Base-by-base conservation (phyloP, 2,329 filamentous ascomycete species). In the Didymella lethalis region DNA sequence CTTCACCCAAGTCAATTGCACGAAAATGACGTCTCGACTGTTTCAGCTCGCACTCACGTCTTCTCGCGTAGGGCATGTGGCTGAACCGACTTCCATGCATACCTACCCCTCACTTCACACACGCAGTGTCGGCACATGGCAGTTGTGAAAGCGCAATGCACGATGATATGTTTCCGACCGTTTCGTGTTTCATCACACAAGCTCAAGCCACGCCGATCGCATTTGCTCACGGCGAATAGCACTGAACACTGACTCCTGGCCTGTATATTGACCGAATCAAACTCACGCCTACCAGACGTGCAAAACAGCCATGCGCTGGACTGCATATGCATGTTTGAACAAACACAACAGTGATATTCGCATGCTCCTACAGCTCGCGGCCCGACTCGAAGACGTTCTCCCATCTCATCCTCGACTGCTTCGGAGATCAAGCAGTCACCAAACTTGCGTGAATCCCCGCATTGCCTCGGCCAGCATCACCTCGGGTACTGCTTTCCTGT, bases 161-260 rank as follows among this genome's bases (percentile, higher is more conserved):
- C 36, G 36, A 18, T 57, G 31, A 18, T 48, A 44, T 52, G 14
- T 57, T 48, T 44, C 55, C 45, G 49, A 49, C 38, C 49, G 49
- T 48, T 58, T 49, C 31, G 44, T 49, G 40, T 49, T 50, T 56
- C 54, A 56, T 32, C 36, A 44, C 26, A 44, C 53, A 45, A 55
- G 45, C 16, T 53, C 34, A 25, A 40, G 32, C 26, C 26, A 41
- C 26, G 43, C 26, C 50, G 50, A 47, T 54, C 50, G 31, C 41
- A 20, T n/a, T 41, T 32, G 11, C 43, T 20, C 18, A 44, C 23
- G 23, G 14, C 23, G 23, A 44, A 44, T 23, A 28, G 28, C 23
- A 44, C 14, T 44, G 41, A n/a, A 25, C 41, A 28, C 41, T n/a
- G 23, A 23, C 18, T 18, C 18, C 18, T 28, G 23, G 25, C 5